Percentiles rank a stretch among this genome's conserved stretches.
Conservation (phyloP, 2,329 filamentous ascomycete genomes). For the Phaeomoniella chlamydospora region DNA sequence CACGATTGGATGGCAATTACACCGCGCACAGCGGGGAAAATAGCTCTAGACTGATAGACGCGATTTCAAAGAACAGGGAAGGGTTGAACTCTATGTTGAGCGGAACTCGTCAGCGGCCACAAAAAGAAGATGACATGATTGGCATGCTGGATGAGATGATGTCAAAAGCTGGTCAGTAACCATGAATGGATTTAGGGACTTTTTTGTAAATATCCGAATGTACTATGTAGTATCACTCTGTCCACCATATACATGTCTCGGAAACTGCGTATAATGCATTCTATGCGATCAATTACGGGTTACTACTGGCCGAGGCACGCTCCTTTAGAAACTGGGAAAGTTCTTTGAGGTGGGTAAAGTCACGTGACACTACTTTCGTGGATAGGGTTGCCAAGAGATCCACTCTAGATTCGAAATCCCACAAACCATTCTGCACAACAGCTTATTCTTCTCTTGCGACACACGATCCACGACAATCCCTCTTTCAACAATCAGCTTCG, state of each 20-base stretch:
- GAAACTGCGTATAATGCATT: no score
- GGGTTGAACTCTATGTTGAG: not conserved
- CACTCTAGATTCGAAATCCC: not conserved
- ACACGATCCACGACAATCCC: constrained; percentile 4
- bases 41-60: not conserved
- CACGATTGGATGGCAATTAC: not conserved
- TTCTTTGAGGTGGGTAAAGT: no score
- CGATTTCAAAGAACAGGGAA: not conserved
- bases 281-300: no score
- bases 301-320: no score
- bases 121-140: not conserved
- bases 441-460: constrained; percentile 3
- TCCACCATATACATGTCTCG: no score
- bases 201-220: no score
- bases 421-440: not conserved
- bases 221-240: no score
- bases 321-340: no score
- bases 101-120: not conserved
- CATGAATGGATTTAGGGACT: no score
- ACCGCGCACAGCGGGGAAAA: no score
- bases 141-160: not conserved
- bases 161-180: not conserved
- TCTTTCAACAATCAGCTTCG: not conserved
- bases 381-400: not conserved
- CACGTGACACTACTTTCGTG: not conserved